Conservation (phyloP, 2,329 filamentous ascomycete species). For the Colletotrichum eleusines region DNA sequence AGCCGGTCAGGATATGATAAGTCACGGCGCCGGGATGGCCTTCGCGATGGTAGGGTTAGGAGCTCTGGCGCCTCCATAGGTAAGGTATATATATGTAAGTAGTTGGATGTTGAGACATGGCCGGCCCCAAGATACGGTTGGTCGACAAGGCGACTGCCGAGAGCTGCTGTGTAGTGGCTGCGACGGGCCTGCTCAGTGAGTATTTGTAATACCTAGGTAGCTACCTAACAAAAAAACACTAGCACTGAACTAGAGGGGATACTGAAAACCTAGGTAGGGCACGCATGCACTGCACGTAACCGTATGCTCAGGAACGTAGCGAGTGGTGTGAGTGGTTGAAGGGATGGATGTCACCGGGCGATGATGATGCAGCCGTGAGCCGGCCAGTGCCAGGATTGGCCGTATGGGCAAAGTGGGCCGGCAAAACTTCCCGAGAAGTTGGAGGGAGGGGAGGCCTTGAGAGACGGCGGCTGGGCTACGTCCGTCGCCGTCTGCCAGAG, state of each 20-base stretch:
- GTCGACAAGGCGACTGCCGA: constrained; percentile 7
- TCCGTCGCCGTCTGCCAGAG: background rate
- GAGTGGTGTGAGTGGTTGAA: background rate
- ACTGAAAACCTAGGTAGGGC: too few species aligned
- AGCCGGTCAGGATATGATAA: background rate
- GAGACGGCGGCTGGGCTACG: background rate
- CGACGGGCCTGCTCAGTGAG: background rate
- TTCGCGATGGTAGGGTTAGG: background rate
- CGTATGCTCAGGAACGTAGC: background rate
- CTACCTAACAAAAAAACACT: background rate
- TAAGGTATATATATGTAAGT: background rate
- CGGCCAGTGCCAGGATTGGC: constrained; percentile 18
- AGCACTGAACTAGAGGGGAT: background rate
- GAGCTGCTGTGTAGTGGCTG: background rate
- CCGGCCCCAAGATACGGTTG: background rate
- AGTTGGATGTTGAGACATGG: constrained; percentile 18
- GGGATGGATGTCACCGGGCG: constrained; percentile 25
- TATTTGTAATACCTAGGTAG: background rate
- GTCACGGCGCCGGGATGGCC: constrained; percentile 4
- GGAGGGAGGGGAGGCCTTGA: background rate
- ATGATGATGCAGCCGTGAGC: constrained; percentile 23
- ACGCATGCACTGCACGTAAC: too few species aligned
- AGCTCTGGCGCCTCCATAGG: too few species aligned
- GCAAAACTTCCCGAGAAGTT: constrained; percentile 28
- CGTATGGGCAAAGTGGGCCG: constrained; percentile 20